Percentiles rank a stretch among this genome's conserved stretches.
Evolutionary conservation across 78 protist species (phyloP).

Genomic region (Creolimax fragrantissima): DNA sequence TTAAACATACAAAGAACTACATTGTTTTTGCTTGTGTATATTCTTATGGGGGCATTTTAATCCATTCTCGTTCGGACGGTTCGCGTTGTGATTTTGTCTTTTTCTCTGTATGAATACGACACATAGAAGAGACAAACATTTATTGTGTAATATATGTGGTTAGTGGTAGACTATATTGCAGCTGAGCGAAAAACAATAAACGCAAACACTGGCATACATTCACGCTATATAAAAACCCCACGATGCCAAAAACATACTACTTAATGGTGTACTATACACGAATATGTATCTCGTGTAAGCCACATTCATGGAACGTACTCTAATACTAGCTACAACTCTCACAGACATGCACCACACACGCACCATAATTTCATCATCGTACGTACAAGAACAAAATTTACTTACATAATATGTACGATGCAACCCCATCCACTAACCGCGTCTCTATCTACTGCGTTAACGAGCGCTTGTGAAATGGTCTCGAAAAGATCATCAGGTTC

Average conservation of each 20-base stretch:
- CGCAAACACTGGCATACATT: not conserved
- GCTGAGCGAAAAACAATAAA: too few species aligned
- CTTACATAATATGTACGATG: slow-evolving; percentile 65
- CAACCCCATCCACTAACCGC: slow-evolving; percentile 94
- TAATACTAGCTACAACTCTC: not conserved
- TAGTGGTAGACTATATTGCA: not conserved
- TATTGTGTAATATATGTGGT: not conserved
- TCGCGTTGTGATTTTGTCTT: slow-evolving; percentile 10
- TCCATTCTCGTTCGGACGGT: slow-evolving; percentile 23
- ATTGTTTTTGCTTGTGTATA: too few species aligned
- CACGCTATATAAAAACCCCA: not conserved
- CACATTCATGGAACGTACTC: not conserved
- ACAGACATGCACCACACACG: not conserved
- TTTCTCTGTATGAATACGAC: not conserved
- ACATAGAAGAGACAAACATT: not conserved
- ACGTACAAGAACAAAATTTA: not conserved
- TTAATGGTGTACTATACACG: not conserved
- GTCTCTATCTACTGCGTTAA: slow-evolving; percentile 84
- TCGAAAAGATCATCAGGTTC: slow-evolving; percentile 42
- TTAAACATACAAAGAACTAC: too few species aligned
- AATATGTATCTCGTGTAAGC: not conserved
- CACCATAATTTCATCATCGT: not conserved
- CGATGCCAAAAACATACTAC: not conserved
- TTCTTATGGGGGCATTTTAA: too few species aligned
- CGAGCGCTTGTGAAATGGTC: slow-evolving; percentile 58